phyloP scores from a whole-genome alignment of 805 yeast species.

The Blastobotrys americana region DNA sequence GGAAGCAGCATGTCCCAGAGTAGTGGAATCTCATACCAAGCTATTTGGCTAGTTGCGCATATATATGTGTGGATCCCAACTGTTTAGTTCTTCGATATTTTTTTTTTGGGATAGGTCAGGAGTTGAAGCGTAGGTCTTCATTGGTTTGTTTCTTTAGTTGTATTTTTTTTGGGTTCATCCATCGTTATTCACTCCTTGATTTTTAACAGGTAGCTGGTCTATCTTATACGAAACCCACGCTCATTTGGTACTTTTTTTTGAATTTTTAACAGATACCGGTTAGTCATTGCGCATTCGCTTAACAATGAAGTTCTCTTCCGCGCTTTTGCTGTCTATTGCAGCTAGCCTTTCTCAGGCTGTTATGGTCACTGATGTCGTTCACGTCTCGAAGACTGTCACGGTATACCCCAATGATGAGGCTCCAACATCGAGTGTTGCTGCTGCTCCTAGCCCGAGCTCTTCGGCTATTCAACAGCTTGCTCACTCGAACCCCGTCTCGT shows the following conservation, averaged over 20 bases:
- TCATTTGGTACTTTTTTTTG: slow-evolving; percentile 3
- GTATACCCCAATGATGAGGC: slow-evolving; percentile 9
- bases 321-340: slow-evolving; percentile 14
- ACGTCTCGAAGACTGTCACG: slow-evolving; percentile 16
- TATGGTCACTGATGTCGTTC: slow-evolving; percentile 16
- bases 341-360: slow-evolving; percentile 14
- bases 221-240: slow-evolving; percentile 7
- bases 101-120: background rate
- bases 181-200: background rate
- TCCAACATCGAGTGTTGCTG: slow-evolving; percentile 5
- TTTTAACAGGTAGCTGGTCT: background rate
- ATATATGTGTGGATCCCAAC: background rate
- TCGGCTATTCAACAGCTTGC: slow-evolving; percentile 1
- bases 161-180: background rate
- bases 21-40: no score
- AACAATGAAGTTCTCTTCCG: slow-evolving; percentile 16
- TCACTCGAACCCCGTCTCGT: background rate
- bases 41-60: no score
- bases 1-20: no score
- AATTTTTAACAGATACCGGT: slow-evolving; percentile 1
- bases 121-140: slow-evolving; percentile 2
- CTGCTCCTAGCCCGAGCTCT: slow-evolving; percentile 4
- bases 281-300: background rate
- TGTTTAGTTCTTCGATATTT: background rate
- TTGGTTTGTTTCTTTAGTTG: background rate